phyloP scores from a whole-genome alignment of 2,329 filamentous ascomycete genomes.

The Penicillium decumbens region DNA sequence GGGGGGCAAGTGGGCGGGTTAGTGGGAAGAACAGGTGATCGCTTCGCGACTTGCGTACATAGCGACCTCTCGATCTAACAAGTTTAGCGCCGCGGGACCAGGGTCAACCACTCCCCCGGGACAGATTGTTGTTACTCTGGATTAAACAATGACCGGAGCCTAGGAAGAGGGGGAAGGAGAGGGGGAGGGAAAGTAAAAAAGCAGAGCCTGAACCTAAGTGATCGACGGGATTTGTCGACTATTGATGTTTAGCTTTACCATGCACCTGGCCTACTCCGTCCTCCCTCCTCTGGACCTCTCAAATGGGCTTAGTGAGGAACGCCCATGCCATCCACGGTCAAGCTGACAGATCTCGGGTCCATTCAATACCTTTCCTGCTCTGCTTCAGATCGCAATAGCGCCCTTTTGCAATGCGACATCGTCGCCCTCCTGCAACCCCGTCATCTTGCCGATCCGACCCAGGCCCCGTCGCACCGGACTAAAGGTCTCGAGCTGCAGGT shows the following conservation, averaged over 20 bases:
- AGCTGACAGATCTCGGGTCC: not conserved
- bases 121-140: constrained; percentile 9
- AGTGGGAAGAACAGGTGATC: not conserved
- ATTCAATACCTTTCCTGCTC: not conserved
- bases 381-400: constrained; percentile 23
- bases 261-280: constrained; percentile 27
- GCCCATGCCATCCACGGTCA: not conserved
- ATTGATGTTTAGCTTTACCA: constrained; percentile 34
- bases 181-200: constrained; percentile 18
- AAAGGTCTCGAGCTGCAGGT: constrained; percentile 6
- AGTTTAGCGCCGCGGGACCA: constrained; percentile 20
- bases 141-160: constrained; percentile 8
- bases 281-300: constrained; percentile 2
- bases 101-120: constrained; percentile 15
- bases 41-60: constrained; percentile 24
- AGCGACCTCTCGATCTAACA: constrained; percentile 16
- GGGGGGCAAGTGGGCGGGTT: not conserved
- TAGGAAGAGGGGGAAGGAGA: not conserved
- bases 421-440: not conserved
- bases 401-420: constrained; percentile 1
- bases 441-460: not conserved
- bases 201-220: constrained; percentile 29
- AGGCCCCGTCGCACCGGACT: not conserved
- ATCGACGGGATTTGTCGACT: constrained; percentile 40
- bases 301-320: not conserved